These are phyloP conservation scores for Barbarea vulgaris DNA, from an alignment of 345 rosid genomes.

Conservation along the genomic window DNA sequence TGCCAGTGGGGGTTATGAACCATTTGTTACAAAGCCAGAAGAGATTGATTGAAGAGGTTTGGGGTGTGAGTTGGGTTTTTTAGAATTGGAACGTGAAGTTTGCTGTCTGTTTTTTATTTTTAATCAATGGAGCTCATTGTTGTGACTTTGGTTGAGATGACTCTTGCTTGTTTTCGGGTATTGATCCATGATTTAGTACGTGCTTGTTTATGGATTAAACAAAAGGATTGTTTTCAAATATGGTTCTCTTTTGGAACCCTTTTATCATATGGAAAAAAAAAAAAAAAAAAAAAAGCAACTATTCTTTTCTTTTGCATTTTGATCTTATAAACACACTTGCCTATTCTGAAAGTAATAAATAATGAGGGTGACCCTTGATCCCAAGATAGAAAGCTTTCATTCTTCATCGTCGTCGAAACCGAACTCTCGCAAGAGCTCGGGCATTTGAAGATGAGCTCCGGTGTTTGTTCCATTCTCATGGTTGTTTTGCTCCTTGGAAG, in stretches of 20 bases:
- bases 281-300: too few relatives aligned
- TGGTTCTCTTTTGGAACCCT: constrained; percentile 25
- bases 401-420: constrained; percentile 35
- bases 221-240: constrained; percentile 1
- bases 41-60: constrained; percentile 13
- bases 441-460: constrained; percentile 41
- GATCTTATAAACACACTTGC: not conserved
- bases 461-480: constrained; percentile 23
- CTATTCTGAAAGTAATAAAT: not conserved
- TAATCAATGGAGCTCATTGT: constrained; percentile 13
- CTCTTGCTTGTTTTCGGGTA: constrained; percentile 12
- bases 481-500: constrained; percentile 11
- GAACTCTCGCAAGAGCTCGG: constrained; percentile 55
- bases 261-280: constrained; percentile 3
- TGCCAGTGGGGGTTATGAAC: constrained; percentile 2
- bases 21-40: not conserved
- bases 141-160: constrained; percentile 30
- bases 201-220: not conserved
- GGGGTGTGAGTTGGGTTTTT: constrained; percentile 19
- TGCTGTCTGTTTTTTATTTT: constrained; percentile 20
- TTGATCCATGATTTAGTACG: constrained; percentile 15
- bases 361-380: not conserved
- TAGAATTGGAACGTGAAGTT: constrained; percentile 18
- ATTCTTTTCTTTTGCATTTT: not conserved
- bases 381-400: constrained; percentile 5